These are phyloP conservation scores for Pseudophaeomoniella oleicola DNA, from an alignment of 2,329 filamentous ascomycete species.

Conservation along the genomic window DNA sequence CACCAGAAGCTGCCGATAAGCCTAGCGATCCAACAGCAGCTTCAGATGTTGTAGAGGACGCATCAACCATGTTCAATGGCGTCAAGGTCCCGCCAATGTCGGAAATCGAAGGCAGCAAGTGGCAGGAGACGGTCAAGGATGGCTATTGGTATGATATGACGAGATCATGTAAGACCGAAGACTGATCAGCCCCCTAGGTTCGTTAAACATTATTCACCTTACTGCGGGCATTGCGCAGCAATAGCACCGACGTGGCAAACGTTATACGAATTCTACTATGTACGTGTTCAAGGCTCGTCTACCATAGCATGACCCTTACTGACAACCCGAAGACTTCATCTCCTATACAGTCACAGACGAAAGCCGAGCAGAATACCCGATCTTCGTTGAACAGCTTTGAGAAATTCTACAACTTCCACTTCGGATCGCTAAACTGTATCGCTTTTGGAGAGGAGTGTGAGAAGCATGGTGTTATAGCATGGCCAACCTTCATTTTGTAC, in stretches of 20 bases:
- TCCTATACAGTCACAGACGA: conserved; percentile 40
- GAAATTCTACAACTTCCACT: conserved; percentile 77
- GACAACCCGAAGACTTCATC: conserved; percentile 53
- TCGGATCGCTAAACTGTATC: conserved; percentile 73
- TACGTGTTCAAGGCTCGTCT: conserved; percentile 12
- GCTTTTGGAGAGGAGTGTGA: conserved; percentile 67
- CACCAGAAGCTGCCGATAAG: conserved; percentile 6
- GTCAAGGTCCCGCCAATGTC: conserved; percentile 35
- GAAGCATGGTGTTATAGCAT: conserved; percentile 51
- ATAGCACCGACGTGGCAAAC: conserved; percentile 83
- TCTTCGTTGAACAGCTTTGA: conserved; percentile 52
- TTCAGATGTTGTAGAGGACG: conserved; percentile 13
- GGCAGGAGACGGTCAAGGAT: conserved; percentile 33
- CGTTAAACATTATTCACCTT: conserved; percentile 37
- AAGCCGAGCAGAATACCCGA: conserved; percentile 31
- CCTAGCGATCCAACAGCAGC: conserved; percentile 7
- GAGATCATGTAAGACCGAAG: conserved; percentile 8
- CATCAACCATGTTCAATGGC: conserved; percentile 34
- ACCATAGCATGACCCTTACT: conserved; percentile 8
- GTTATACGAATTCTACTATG: conserved; percentile 78
- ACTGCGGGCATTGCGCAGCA: conserved; percentile 55
- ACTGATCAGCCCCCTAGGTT: conserved; percentile 22
- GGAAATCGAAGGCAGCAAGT: conserved; percentile 31
- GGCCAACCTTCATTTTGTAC: conserved; percentile 65
- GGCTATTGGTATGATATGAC: conserved; percentile 32